Percentiles rank a stretch among this genome's conserved stretches.
Conservation (phyloP, 1,139 yeast genomes). For the Sugiyamaella neomexicana region DNA sequence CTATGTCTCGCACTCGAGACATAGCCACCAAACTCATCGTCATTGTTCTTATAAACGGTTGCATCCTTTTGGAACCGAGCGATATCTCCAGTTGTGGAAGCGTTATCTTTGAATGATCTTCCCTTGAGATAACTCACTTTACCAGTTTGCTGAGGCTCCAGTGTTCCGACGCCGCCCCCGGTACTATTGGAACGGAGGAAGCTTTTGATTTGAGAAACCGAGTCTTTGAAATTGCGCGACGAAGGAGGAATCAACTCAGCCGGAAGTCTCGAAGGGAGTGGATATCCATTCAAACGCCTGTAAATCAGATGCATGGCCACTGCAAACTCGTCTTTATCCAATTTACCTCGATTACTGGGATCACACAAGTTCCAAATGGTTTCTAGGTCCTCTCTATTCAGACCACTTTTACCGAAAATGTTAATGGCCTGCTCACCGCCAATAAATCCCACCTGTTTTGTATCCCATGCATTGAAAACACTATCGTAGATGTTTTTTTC, state of each 20-base stretch:
- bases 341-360: slow-evolving; percentile 80
- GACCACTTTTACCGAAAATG: slow-evolving; percentile 87
- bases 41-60: slow-evolving; percentile 62
- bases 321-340: slow-evolving; percentile 81
- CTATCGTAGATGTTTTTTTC: slow-evolving; percentile 87
- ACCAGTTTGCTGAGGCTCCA: slow-evolving; percentile 27
- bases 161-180: slow-evolving; percentile 20
- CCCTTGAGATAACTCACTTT: slow-evolving; percentile 32
- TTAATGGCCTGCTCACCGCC: slow-evolving; percentile 82
- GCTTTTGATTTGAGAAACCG: slow-evolving; percentile 54
- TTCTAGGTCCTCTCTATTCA: slow-evolving; percentile 81
- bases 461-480: slow-evolving; percentile 86
- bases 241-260: slow-evolving; percentile 77
- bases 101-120: slow-evolving; percentile 29
- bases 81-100: slow-evolving; percentile 38
- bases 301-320: slow-evolving; percentile 95
- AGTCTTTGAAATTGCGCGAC: slow-evolving; percentile 54
- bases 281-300: slow-evolving; percentile 73
- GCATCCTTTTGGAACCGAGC: slow-evolving; percentile 49
- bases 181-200: slow-evolving; percentile 37
- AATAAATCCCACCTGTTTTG: slow-evolving; percentile 62
- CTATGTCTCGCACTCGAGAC: slow-evolving; percentile 68
- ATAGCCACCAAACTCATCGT: slow-evolving; percentile 63
- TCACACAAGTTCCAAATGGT: slow-evolving; percentile 94
- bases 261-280: slow-evolving; percentile 63